Base-by-base conservation (phyloP, 495 filamentous ascomycete species). In the Xylaria acuta region DNA sequence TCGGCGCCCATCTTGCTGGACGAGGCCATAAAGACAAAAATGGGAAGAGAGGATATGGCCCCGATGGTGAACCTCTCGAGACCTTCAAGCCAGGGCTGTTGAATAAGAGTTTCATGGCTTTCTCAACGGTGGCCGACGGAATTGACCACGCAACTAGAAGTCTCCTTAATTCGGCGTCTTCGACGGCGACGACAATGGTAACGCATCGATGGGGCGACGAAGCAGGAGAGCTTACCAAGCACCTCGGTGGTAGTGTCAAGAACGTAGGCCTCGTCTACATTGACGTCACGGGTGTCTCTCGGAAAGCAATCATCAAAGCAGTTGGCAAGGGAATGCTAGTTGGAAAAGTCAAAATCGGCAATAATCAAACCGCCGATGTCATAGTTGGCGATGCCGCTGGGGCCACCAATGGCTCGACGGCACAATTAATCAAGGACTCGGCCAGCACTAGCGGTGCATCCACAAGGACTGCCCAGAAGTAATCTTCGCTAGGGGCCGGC, bases 321-420 rank as follows among this genome's bases (percentile, higher is more conserved):
- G 96, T 99, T 6, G 96, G 97, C 27, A 98, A 97, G 83, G 96
- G 97, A n/a, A 97, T 98, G 95, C 93, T 98, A 0, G 92, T 99
- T 22, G 96, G 96, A 20, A 90, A 89, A 60, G 95, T 97, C 32
- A 91, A 94, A 36, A 93, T 92, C 7, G 92, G 95, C n/a, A 64
- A 73, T 20, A 56, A 64, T 65, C 53, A 73, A 32, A 73, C 71
- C 3, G 89, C 95, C 70, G 86, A 97, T 30, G 88, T 98, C 9
- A 92, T 98, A 53, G 94, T 95, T 20, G 89, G 89, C 53, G 93
- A 92, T 18, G 92, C 93, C 72, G 91, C 92, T n/a, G 90, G 91
- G 2, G 81, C 81, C 5, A 73, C 82, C 3, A 66, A 49, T 34
- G 67, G 18, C 32, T 73, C 73, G 38, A 66, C 70, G 1, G 54